phyloP scores from a whole-genome alignment of 1,139 yeast genomes.

The Hemisphaericaspora xylanilytica region DNA sequence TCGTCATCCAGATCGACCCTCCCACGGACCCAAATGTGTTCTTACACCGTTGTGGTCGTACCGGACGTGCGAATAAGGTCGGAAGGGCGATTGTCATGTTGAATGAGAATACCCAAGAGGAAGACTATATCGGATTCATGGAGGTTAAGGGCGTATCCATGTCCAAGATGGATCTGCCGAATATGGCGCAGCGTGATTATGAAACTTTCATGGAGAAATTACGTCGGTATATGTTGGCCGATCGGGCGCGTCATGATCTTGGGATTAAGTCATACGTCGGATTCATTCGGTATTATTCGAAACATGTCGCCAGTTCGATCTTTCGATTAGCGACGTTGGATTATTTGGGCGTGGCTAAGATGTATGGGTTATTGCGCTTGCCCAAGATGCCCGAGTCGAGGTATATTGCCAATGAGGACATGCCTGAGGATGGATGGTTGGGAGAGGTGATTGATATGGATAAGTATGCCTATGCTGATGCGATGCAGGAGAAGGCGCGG shows the following conservation, averaged over 20 bases:
- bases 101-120: slow-evolving; percentile 66
- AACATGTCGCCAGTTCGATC: slow-evolving; percentile 88
- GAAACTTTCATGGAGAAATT: too few species aligned
- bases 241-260: slow-evolving; percentile 76
- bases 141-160: slow-evolving; percentile 62
- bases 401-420: slow-evolving; percentile 43
- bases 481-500: slow-evolving; percentile 61
- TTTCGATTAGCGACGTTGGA: slow-evolving; percentile 75
- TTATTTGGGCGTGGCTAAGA: slow-evolving; percentile 65
- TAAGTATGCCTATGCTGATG: slow-evolving; percentile 60
- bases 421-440: slow-evolving; percentile 74
- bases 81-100: slow-evolving; percentile 79
- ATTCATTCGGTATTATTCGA: slow-evolving; percentile 77
- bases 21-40: slow-evolving; percentile 89
- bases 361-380: slow-evolving; percentile 77
- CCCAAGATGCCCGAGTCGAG: slow-evolving; percentile 94
- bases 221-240: slow-evolving; percentile 62
- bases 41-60: slow-evolving; percentile 87
- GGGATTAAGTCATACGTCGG: slow-evolving; percentile 83
- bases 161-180: too few species aligned
- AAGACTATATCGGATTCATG: slow-evolving; percentile 79
- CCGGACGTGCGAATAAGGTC: slow-evolving; percentile 83
- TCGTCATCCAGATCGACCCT: slow-evolving; percentile 85
- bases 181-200: too few species aligned
- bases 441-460: slow-evolving; percentile 63